Base-by-base conservation (phyloP, 176 grass and related monocot species). In the Zea luxurians region DNA sequence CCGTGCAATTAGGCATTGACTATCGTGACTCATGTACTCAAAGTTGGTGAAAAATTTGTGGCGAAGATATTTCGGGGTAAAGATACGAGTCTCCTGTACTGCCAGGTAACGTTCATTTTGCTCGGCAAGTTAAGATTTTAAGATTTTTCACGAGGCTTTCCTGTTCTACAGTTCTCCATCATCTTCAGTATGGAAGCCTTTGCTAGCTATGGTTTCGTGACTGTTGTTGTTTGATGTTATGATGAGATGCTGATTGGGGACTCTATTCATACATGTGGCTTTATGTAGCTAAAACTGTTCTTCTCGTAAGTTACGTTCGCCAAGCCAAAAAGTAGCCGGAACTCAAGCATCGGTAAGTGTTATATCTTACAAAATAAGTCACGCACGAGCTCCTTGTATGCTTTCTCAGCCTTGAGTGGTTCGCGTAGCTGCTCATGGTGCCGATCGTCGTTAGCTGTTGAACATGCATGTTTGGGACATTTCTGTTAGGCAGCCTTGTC, bases 1-100 rank as follows among this genome's bases (percentile, higher is more conserved):
- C 35, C 50, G 89, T 86, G 13, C 17, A 62, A 89, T 13, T 86
- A 97, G 95, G 91, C 95, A 17, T 64, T 97, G 62, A 97, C 91
- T 52, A 94, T 94, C 20, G 95, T 94, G 72, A 97, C 95, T 67
- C 87, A 97, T 80, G 91, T 94, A 79, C 95, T 97, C 36, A 88
- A 80, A 92, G 79, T 88, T 77, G 89, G 95, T 90, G 95, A 91
- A 75, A 94, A 92, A n/a, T n/a, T n/a, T n/a, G 73, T 97, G 16
- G 91, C 91, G 2, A 97, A 97, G 78, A 97, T 97, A 78, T 97
- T 97, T 53, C 85, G 13, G 94, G 95, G n/a, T 64, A 97, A 97
- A 94, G 95, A 97, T 84, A 90, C 95, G 50, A 94, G 89, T 92
- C 89, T 97, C 18, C 70, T 97, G 13, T 97, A 97, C 78, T 94